These are phyloP conservation scores for Diaporthe sp. DNA, from an alignment of 2,329 filamentous ascomycete species.

Conservation along the genomic window DNA sequence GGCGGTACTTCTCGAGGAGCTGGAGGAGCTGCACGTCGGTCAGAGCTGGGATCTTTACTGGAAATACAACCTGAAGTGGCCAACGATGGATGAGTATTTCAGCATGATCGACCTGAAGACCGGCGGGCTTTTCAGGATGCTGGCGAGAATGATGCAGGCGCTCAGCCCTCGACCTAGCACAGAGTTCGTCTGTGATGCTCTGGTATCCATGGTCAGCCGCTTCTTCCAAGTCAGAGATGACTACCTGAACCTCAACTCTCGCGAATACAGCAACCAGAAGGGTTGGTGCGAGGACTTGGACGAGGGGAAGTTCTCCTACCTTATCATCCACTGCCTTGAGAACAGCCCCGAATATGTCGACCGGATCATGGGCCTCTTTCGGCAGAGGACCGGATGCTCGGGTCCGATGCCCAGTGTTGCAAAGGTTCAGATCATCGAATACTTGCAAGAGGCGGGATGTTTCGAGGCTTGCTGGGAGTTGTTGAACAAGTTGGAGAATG, in stretches of 20 bases:
- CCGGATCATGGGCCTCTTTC: slow-evolving; percentile 25
- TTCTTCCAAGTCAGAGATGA: slow-evolving; percentile 29
- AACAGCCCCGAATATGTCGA: neutral
- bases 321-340: slow-evolving; percentile 8
- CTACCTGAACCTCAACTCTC: slow-evolving; percentile 24
- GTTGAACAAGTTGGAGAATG: neutral
- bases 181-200: neutral
- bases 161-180: neutral
- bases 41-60: slow-evolving; percentile 48
- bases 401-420: slow-evolving; percentile 1
- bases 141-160: slow-evolving; percentile 19
- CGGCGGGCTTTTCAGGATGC: slow-evolving; percentile 13
- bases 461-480: slow-evolving; percentile 21
- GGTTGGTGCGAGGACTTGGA: slow-evolving; percentile 21
- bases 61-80: slow-evolving; percentile 42
- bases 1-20: slow-evolving; percentile 26
- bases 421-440: slow-evolving; percentile 10
- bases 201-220: slow-evolving; percentile 6
- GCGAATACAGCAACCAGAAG: slow-evolving; percentile 4
- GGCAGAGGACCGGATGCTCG: slow-evolving; percentile 1
- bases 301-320: slow-evolving; percentile 25
- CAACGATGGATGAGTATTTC: slow-evolving; percentile 45
- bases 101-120: slow-evolving; percentile 45
- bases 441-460: neutral
- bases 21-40: slow-evolving; percentile 43